Conservation (phyloP, 1,139 yeast genomes). For the Diutina rugosa region DNA sequence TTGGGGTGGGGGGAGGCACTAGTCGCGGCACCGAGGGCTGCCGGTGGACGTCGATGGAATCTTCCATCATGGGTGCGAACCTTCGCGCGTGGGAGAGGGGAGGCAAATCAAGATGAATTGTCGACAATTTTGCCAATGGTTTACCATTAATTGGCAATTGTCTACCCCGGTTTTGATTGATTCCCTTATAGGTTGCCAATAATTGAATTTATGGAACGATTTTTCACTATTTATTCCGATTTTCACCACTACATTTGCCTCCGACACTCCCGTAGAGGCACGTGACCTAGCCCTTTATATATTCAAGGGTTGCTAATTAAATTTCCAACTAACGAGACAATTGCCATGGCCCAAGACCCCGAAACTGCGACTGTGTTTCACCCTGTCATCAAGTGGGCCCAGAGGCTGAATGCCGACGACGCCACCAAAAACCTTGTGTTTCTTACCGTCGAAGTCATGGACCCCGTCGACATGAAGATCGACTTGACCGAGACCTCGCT, state of each 20-base stretch:
- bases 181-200: too few species aligned
- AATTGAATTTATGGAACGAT: neutral
- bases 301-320: neutral
- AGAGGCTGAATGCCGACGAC: conserved; percentile 69
- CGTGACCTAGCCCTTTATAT: neutral
- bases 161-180: too few species aligned
- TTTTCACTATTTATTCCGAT: neutral
- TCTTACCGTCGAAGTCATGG: conserved; percentile 64
- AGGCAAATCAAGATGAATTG: neutral
- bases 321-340: neutral
- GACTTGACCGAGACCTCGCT: conserved; percentile 48
- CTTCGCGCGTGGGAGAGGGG: neutral
- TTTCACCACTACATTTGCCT: neutral
- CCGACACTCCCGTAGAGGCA: neutral
- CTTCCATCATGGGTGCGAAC: neutral
- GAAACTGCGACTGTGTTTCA: conserved; percentile 8
- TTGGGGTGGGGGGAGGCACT: neutral
- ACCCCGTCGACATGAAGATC: conserved; percentile 51
- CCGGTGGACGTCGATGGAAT: neutral
- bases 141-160: neutral
- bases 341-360: neutral
- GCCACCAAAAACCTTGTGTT: conserved; percentile 62
- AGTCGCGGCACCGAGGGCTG: neutral
- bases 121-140: neutral
- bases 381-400: conserved; percentile 76